Evolutionary conservation across 2,329 filamentous ascomycete species (phyloP), one percentile per base, ranked within the genome.

Genomic region (Aspergillus cejpii): DNA sequence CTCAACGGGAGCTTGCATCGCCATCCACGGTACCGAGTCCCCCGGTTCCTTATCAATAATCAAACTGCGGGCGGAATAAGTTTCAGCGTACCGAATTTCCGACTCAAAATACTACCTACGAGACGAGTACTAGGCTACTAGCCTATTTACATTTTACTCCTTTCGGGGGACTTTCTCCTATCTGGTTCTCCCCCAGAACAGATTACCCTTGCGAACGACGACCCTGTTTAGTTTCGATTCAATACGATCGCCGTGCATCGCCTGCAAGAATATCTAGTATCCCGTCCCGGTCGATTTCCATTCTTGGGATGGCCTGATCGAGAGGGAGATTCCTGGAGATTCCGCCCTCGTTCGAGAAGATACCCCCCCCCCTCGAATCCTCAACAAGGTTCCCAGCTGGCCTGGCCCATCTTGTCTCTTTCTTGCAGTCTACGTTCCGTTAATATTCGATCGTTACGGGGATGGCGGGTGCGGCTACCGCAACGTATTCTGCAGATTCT

Each of bases 391-490:
- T 53, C 58, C 53, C 62, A 65, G 63, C 62, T 64, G 61, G 60
- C 49, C 61, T 66, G 63, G 58, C 58, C 54, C 57, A 19, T 11
- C 10, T 17, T 34, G 31, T 17, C 15, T 10, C 31, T 11, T 34
- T 11, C 15, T 12, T 34, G 17, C 5, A 55, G 42, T 46, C n/a
- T 54, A 45, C 19, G 29, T 45, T 47, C 34, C 46, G 45, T 45
- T 41, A 33, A 39, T 20, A 38, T 41, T 29, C 36, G 34, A 43
- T 39, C 48, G 45, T 48, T 51, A 47, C 47, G 53, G 61, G 60
- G 56, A 70, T 70, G 67, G 66, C 65, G 61, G 67, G 65, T 45
- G 59, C 66, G 49, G 58, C 65, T 47, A 66, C 67, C 47, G 65
- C 60, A 43, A 54, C 65, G 29, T 65, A 63, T 55, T 61, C 66